A percentile compares a stretch with the other conserved stretches of the same genome.
phyloP scores from a whole-genome alignment of 108 stramenopile genomes.

The Cyclostephanos tholiformis region DNA sequence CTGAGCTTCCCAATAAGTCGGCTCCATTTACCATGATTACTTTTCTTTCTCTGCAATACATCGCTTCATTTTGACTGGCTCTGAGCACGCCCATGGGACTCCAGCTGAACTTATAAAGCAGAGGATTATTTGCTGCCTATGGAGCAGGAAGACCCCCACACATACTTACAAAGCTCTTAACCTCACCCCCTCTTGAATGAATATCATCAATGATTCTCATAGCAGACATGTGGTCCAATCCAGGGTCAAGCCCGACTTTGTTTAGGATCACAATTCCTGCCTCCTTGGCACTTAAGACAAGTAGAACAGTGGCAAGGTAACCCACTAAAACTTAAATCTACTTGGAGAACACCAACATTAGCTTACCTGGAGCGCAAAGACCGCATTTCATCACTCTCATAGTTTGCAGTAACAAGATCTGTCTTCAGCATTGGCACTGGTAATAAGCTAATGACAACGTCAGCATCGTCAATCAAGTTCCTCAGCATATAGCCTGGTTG shows the following conservation, averaged over 20 bases:
- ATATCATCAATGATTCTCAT: constrained; percentile 83
- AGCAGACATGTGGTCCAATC: constrained; percentile 85
- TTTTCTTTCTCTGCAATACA: constrained; percentile 51
- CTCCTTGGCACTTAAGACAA: constrained; percentile 34
- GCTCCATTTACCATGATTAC: constrained; percentile 48
- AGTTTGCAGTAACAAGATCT: constrained; percentile 83
- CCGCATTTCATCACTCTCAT: constrained; percentile 76
- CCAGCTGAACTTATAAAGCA: constrained; percentile 92
- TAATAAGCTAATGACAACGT: constrained; percentile 84
- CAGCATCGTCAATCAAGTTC: constrained; percentile 59
- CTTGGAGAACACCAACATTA: background rate
- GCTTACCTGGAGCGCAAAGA: constrained; percentile 29
- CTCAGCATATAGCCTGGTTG: constrained; percentile 43
- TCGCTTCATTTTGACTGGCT: constrained; percentile 73
- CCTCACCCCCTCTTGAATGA: constrained; percentile 58
- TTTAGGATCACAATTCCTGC: constrained; percentile 77
- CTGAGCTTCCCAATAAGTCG: constrained; percentile 54
- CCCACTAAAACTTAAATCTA: constrained; percentile 1
- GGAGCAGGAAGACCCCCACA: constrained; percentile 85
- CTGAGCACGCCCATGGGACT: constrained; percentile 82
- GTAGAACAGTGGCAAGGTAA: background rate
- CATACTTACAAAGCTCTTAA: constrained; percentile 72
- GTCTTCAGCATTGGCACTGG: constrained; percentile 76
- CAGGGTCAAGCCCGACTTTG: constrained; percentile 91
- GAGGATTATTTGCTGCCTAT: constrained; percentile 81